These are phyloP conservation scores for Quercus tomentella DNA, from an alignment of 331 rosid species.

Conservation along the genomic window DNA sequence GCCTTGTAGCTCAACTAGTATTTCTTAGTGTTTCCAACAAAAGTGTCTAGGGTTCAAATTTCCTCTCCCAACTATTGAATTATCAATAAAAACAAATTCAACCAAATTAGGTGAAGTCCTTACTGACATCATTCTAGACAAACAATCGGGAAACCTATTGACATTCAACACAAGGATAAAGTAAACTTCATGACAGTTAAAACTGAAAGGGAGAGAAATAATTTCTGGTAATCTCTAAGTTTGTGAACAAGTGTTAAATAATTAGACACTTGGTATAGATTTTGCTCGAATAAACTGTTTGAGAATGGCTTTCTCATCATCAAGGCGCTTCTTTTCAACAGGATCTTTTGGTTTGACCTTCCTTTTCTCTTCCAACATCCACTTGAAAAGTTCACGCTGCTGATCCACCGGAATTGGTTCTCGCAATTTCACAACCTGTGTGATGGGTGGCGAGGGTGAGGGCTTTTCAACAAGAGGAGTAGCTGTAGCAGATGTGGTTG, in stretches of 20 bases:
- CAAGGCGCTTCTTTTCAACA: slow-evolving; percentile 69
- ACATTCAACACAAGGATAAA: slow-evolving; percentile 14
- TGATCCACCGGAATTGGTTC: slow-evolving; percentile 42
- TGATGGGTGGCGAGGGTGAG: too few relatives aligned
- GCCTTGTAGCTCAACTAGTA: too few relatives aligned
- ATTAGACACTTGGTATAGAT: slow-evolving; percentile 49
- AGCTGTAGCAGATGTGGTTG: slow-evolving; percentile 38
- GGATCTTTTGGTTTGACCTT: slow-evolving; percentile 69
- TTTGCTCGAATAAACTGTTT: slow-evolving; percentile 74
- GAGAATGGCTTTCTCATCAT: slow-evolving; percentile 90
- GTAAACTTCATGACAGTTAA: slow-evolving; percentile 20
- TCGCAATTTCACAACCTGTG: too few relatives aligned
- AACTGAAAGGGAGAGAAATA: slow-evolving; percentile 14
- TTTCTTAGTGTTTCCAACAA: too few relatives aligned
- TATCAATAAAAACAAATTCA: neutral
- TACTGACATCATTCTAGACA: slow-evolving; percentile 21
- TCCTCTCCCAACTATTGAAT: too few relatives aligned
- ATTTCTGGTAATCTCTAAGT: slow-evolving; percentile 1
- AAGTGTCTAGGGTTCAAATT: too few relatives aligned
- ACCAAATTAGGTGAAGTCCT: neutral
- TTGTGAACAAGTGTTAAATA: slow-evolving; percentile 2
- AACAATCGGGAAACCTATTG: slow-evolving; percentile 9
- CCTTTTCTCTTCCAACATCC: slow-evolving; percentile 97
- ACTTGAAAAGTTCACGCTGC: slow-evolving; percentile 79
- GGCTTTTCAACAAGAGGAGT: slow-evolving; percentile 21